phyloP scores from a whole-genome alignment of 164 flowering plant species.

The Liquidambar formosana region DNA sequence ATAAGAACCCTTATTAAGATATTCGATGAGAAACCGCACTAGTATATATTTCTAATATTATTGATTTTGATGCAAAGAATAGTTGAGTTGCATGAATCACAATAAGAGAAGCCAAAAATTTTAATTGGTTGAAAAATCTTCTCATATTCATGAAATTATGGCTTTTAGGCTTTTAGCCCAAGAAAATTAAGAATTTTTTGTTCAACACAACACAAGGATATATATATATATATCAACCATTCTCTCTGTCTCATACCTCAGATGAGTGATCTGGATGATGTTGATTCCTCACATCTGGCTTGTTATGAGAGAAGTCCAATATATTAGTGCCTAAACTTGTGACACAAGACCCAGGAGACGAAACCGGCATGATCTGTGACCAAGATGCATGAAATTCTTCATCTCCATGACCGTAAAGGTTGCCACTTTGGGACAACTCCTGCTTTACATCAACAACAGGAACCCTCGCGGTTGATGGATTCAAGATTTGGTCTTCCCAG shows the following conservation, averaged over 20 bases:
- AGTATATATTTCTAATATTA: background rate
- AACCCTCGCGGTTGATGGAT: conserved; percentile 10
- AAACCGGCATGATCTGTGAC: conserved; percentile 28
- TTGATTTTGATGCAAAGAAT: background rate
- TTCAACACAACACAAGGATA: background rate
- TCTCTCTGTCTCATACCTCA: too few relatives aligned
- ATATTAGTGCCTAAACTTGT: conserved; percentile 27
- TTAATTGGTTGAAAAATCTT: background rate
- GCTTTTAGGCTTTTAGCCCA: background rate
- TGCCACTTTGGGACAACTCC: conserved; percentile 13
- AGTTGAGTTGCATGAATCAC: background rate
- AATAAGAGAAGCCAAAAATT: background rate
- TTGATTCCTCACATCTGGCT: conserved; percentile 14
- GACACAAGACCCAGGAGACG: conserved; percentile 37
- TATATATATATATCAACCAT: background rate
- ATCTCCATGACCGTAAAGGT: conserved; percentile 11
- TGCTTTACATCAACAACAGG: conserved; percentile 23
- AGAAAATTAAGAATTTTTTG: background rate
- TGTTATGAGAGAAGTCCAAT: conserved; percentile 36
- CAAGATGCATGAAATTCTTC: conserved; percentile 26
- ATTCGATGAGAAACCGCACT: too few relatives aligned
- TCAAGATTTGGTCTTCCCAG: conserved; percentile 31
- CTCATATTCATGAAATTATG: background rate
- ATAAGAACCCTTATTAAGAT: background rate
- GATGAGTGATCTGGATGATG: conserved; percentile 29